Evolutionary conservation across 305 asterid genomes (phyloP).

Genomic region (Fraxinus paxiana): DNA sequence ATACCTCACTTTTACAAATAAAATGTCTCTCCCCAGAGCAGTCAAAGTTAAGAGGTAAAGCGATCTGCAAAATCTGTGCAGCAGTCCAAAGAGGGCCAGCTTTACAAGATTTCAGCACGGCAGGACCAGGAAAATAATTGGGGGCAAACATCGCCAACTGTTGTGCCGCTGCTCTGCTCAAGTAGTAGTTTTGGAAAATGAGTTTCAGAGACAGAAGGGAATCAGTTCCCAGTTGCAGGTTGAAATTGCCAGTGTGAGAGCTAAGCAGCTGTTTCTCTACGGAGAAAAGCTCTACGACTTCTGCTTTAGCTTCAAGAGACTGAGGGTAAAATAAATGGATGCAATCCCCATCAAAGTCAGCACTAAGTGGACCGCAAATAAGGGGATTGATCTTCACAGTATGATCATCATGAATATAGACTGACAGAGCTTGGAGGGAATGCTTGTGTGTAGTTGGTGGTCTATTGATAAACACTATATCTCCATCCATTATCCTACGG

Average conservation of each 20-base stretch:
- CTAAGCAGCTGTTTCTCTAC: slow-evolving; percentile 93
- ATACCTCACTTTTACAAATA: slow-evolving; percentile 51
- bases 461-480: slow-evolving; percentile 79
- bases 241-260: slow-evolving; percentile 94
- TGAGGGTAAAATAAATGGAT: slow-evolving; percentile 91
- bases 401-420: slow-evolving; percentile 82
- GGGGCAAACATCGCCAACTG: slow-evolving; percentile 83
- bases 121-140: slow-evolving; percentile 47
- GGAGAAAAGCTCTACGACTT: slow-evolving; percentile 84
- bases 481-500: slow-evolving; percentile 92
- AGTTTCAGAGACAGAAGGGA: slow-evolving; percentile 67
- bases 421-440: slow-evolving; percentile 82
- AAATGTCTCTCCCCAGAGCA: slow-evolving; percentile 64
- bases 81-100: slow-evolving; percentile 78
- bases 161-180: slow-evolving; percentile 51
- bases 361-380: slow-evolving; percentile 88
- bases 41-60: slow-evolving; percentile 61
- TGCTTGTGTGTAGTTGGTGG: slow-evolving; percentile 99
- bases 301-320: slow-evolving; percentile 90
- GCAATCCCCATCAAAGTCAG: slow-evolving; percentile 95
- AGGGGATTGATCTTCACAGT: slow-evolving; percentile 92
- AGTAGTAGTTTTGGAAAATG: slow-evolving; percentile 48
- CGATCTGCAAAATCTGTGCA: slow-evolving; percentile 63
- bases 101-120: slow-evolving; percentile 45
- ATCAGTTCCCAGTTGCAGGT: slow-evolving; percentile 75